Base-by-base conservation (phyloP, 495 filamentous ascomycete species). In the Penicillium goetzii region DNA sequence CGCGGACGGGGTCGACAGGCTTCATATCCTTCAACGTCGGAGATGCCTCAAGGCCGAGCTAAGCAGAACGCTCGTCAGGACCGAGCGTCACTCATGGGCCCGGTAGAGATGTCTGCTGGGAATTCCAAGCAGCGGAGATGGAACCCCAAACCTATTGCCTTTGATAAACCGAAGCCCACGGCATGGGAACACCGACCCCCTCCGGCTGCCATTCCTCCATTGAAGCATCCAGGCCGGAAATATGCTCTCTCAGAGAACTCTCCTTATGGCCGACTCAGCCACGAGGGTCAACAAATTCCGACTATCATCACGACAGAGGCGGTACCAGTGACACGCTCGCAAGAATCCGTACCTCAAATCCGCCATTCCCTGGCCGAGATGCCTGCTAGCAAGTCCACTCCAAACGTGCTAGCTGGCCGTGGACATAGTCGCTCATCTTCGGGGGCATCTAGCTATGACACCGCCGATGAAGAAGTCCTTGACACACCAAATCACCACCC, bases 391-490 rank as follows among this genome's bases (percentile, higher is more conserved):
- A 55, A 11, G 36, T 41, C 61, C 41, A 32, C 19, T 0, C 40
- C 38, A 21, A 54, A 28, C 11, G 47, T 40, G 2, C 14, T 30
- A 19, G 41, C 53, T 33, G 33, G 40, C 25, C 56, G 60, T 23
- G 61, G 49, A 19, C 65, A 60, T 15, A 68, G 58, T 49, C 56
- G 68, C 41, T 45, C 65, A 11, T 64, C 71, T 7, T 70, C 61
- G 14, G 73, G 60, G 52, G 51, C 58, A 61, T 58, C 76, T 14
- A 75, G 74, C 45, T 80, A 80, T 41, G 69, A 80, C 21, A 80
- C 77, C 5, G 77, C 77, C 26, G 74, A 78, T 19, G 77, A 80
- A 61, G 66, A 69, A 45, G 63, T 66, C 10, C 60, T 66, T 19
- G 63, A 68, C 52, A 56, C 61, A 14, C 67, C 76, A 14, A 65